Conservation (phyloP, 2,329 filamentous ascomycete species). For the Aspergillus tanneri region DNA sequence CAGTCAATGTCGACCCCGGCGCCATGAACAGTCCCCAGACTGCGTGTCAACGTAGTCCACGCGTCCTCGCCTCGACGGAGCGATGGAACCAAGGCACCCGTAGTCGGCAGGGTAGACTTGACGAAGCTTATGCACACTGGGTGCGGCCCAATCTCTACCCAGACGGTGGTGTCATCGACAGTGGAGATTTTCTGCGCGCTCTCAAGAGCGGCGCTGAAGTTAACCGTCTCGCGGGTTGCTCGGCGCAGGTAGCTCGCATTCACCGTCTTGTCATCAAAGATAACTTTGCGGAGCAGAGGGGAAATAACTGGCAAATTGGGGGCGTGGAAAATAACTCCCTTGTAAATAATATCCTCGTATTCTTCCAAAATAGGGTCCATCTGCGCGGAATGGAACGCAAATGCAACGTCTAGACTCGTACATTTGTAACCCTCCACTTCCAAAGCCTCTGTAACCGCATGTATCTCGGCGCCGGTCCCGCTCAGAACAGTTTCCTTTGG, state of each 20-base stretch:
- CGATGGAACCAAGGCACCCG: conserved; percentile 60
- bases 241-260: conserved; percentile 62
- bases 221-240: conserved; percentile 67
- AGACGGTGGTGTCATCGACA: conserved; percentile 64
- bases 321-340: conserved; percentile 53
- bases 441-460: conserved; percentile 53
- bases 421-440: conserved; percentile 58
- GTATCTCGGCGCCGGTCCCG: conserved; percentile 59
- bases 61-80: conserved; percentile 62
- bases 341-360: conserved; percentile 9
- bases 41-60: conserved; percentile 64
- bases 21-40: conserved; percentile 58
- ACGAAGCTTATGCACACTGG: conserved; percentile 68
- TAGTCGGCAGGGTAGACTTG: conserved; percentile 58
- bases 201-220: conserved; percentile 64
- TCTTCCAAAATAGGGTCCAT: conserved; percentile 21
- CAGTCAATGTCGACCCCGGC: conserved; percentile 66
- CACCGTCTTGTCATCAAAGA: conserved; percentile 58
- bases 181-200: conserved; percentile 51
- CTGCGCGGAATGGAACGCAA: conserved; percentile 48
- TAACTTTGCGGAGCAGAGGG: conserved; percentile 59
- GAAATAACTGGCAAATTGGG: conserved; percentile 66
- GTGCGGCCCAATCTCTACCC: conserved; percentile 71
- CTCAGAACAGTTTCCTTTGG: conserved; percentile 72
- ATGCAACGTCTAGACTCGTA: conserved; percentile 63